Evolutionary conservation across 1,139 yeast genomes (phyloP).

Genomic region (Geotrichum aggregatum): DNA sequence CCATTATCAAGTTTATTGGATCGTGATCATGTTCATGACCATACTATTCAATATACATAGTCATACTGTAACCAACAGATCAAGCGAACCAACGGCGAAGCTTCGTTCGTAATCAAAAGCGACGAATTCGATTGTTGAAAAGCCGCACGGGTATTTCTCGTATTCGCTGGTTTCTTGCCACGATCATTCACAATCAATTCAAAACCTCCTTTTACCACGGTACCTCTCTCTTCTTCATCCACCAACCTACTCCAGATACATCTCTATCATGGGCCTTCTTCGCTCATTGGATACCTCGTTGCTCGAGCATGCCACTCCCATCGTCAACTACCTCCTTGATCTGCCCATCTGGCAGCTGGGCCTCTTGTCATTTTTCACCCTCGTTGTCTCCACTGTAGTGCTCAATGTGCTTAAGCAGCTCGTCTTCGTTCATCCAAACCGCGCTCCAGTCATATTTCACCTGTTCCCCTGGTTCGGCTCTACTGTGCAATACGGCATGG

Average conservation of each 20-base stretch:
- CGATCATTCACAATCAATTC: too few species aligned
- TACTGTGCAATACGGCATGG: conserved; percentile 82
- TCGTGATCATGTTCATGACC: too few species aligned
- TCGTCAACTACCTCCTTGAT: conserved; percentile 15
- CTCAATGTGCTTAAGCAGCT: conserved; percentile 70
- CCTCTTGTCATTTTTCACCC: conserved; percentile 28
- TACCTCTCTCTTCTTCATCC: not conserved
- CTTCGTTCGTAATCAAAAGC: too few species aligned
- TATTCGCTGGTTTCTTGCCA: too few species aligned
- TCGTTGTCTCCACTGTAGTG: conserved; percentile 42
- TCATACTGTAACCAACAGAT: too few species aligned
- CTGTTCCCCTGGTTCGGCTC: conserved; percentile 96
- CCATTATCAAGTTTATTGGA: conserved; percentile 22
- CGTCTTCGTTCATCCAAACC: conserved; percentile 57
- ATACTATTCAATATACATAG: too few species aligned
- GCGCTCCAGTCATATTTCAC: conserved; percentile 78
- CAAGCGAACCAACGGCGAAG: too few species aligned
- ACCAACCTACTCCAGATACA: too few species aligned
- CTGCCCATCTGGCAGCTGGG: conserved; percentile 31
- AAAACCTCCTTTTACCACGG: not conserved
- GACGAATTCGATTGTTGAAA: too few species aligned
- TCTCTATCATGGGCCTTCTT: conserved; percentile 20
- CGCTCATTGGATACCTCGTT: conserved; percentile 35
- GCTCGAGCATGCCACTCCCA: conserved; percentile 7
- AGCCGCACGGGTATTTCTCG: not conserved